These are phyloP conservation scores for Cenococcum geophilum DNA, from an alignment of 495 filamentous ascomycete species.

Conservation along the genomic window DNA sequence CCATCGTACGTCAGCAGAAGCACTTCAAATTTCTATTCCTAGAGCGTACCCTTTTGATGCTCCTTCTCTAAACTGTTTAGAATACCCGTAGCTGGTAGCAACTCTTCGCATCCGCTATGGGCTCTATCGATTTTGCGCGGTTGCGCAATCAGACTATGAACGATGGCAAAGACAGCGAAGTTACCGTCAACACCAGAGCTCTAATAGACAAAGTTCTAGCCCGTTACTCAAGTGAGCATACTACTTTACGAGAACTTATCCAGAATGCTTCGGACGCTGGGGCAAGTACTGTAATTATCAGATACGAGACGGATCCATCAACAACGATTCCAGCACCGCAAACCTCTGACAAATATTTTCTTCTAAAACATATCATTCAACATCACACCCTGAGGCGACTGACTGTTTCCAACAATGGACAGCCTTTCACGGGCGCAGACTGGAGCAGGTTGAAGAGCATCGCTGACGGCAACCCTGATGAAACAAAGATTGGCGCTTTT, in stretches of 20 bases:
- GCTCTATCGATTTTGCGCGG: slow-evolving; percentile 68
- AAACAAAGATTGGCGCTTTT: slow-evolving; percentile 97
- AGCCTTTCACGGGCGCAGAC: slow-evolving; percentile 76
- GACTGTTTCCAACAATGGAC: slow-evolving; percentile 83
- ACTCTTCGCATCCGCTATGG: slow-evolving; percentile 31
- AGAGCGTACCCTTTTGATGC: too few relatives aligned
- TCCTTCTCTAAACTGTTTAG: too few relatives aligned
- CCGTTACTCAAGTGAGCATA: slow-evolving; percentile 89
- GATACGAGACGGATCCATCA: slow-evolving; percentile 82
- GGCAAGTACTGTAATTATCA: slow-evolving; percentile 81
- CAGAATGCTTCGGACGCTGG: slow-evolving; percentile 97
- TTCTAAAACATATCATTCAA: slow-evolving; percentile 72
- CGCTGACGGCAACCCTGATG: slow-evolving; percentile 96
- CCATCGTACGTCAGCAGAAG: background rate
- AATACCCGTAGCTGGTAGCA: too few relatives aligned
- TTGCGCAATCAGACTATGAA: slow-evolving; percentile 80
- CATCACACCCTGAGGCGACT: slow-evolving; percentile 79
- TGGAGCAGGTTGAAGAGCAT: slow-evolving; percentile 94
- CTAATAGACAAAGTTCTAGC: slow-evolving; percentile 97
- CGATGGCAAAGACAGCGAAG: slow-evolving; percentile 85
- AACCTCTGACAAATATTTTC: slow-evolving; percentile 57
- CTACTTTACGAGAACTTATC: slow-evolving; percentile 80
- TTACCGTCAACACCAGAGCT: slow-evolving; percentile 94
- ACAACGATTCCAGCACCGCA: slow-evolving; percentile 64
- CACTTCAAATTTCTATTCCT: too few relatives aligned